Base-by-base conservation (phyloP, 805 yeast species). In the Starmera dryadoides region DNA sequence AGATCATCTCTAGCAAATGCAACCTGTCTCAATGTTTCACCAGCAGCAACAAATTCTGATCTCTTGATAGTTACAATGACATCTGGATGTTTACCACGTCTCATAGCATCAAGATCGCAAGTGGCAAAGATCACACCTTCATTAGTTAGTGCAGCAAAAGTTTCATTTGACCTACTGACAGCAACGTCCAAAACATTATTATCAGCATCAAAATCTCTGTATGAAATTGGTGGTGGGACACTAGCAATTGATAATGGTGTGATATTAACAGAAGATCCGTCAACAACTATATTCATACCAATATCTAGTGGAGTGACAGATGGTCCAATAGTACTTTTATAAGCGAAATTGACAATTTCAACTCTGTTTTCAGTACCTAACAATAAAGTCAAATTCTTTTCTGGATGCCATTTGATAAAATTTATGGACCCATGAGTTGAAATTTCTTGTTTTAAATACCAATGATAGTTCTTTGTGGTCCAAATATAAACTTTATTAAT, bases 181-280 rank as follows among this genome's bases (percentile, higher is more conserved):
- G 95, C 83, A 33, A 76, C 73, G 51, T 83, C 86, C 17, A 69
- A 57, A 7, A 87, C 77, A 41, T 75, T 75, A 1, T 64, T 67
- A 8, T 66, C 68, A 11, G 78, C 63, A 9, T 71, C 75, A 37
- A 86, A 59, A 36, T 79, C 85, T 42, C 94, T 71, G 54, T 72
- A 81, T 19, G 86, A 73, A 55, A 86, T 77, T 33, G 99, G 99
- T 1, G 99, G 99, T 4, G 99, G 99, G 10, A 87, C 91, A 55
- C 81, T 87, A 2, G 96, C 95, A 23, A 80, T 56, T 1, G 83
- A 71, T 29, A 93, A 67, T 0, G 98, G 97, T 0, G 98, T 91
- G 18, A 88, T 62, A 47, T 78, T 75, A 12, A 81, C 74, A 11
- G 71, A 68, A 1, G 59, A 50, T 2, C 96, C 96, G 63, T 93